These are phyloP conservation scores for Penicillium sp. DNA, from an alignment of 2,329 filamentous ascomycete species.

Conservation along the genomic window DNA sequence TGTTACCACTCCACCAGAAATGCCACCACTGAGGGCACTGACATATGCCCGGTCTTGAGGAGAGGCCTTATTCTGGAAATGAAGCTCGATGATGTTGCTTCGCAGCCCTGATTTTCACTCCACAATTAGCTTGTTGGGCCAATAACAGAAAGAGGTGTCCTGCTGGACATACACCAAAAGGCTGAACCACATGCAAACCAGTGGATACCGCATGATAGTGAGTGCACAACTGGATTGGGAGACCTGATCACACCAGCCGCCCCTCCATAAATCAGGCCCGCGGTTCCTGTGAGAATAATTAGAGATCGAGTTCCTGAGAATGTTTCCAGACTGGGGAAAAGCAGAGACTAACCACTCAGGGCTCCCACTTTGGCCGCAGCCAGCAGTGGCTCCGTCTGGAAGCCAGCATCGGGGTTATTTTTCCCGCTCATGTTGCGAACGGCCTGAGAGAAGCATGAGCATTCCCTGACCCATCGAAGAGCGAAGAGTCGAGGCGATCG, in stretches of 20 bases:
- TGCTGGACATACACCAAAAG: conserved; percentile 63
- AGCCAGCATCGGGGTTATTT: conserved; percentile 13
- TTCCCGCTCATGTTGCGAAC: conserved; percentile 28
- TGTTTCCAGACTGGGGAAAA: conserved; percentile 2
- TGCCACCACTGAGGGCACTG: conserved; percentile 65
- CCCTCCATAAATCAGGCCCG: conserved; percentile 62
- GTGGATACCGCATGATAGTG: conserved; percentile 67
- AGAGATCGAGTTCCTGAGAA: not conserved
- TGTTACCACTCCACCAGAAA: conserved; percentile 58
- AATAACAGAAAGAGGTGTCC: not conserved
- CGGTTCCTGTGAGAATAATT: conserved; percentile 25
- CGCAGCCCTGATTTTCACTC: conserved; percentile 32
- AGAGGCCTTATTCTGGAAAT: conserved; percentile 51
- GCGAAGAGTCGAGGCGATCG: conserved; percentile 1
- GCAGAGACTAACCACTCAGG: conserved; percentile 50
- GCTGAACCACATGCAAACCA: conserved; percentile 74
- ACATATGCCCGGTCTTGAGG: conserved; percentile 59
- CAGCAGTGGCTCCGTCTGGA: conserved; percentile 21
- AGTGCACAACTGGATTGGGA: conserved; percentile 62
- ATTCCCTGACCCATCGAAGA: conserved; percentile 1
- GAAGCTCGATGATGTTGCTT: conserved; percentile 45
- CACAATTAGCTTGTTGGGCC: conserved; percentile 4
- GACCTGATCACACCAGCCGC: conserved; percentile 68
- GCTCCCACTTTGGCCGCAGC: conserved; percentile 56
- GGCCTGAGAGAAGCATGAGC: conserved; percentile 6